phyloP scores from a whole-genome alignment of 371 early-diverging fungal genomes.

The Phascolomyces articulosus region DNA sequence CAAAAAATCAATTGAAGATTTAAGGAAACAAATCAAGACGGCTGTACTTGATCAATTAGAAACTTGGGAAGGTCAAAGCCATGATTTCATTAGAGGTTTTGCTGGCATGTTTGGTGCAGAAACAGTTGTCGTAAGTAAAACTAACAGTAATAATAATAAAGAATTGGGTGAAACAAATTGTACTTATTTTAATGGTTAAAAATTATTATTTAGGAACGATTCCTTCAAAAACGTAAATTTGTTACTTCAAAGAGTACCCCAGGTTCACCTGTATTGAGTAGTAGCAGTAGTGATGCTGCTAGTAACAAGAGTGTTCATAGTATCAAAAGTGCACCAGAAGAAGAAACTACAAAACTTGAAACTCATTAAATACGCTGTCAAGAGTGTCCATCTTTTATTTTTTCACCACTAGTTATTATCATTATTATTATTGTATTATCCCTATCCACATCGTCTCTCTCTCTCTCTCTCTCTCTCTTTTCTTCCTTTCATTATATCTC shows the following conservation, averaged over 20 bases:
- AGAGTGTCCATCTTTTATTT: too few relatives aligned
- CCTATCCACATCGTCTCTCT: too few relatives aligned
- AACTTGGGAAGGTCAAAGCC: conserved; percentile 75
- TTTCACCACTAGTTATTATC: too few relatives aligned
- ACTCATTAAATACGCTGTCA: too few relatives aligned
- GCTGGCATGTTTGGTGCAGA: conserved; percentile 73
- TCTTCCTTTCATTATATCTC: not conserved
- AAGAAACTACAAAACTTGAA: conserved; percentile 3
- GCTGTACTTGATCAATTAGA: conserved; percentile 57
- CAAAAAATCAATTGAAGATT: conserved; percentile 72
- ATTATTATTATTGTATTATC: too few relatives aligned
- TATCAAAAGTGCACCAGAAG: conserved; percentile 4
- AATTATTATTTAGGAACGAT: conserved; percentile 13
- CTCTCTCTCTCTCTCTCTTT: too few relatives aligned
- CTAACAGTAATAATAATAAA: too few relatives aligned
- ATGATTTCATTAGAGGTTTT: conserved; percentile 74
- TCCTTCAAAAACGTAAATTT: conserved; percentile 19
- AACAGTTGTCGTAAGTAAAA: conserved; percentile 56
- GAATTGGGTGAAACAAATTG: too few relatives aligned
- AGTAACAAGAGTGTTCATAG: conserved; percentile 14
- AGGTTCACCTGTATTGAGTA: not conserved
- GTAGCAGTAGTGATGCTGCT: conserved; percentile 12
- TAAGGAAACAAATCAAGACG: conserved; percentile 60
- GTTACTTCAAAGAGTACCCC: conserved; percentile 1
- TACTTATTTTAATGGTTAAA: not conserved